phyloP scores from a whole-genome alignment of 495 filamentous ascomycete species.

The Daldinia grandis region DNA sequence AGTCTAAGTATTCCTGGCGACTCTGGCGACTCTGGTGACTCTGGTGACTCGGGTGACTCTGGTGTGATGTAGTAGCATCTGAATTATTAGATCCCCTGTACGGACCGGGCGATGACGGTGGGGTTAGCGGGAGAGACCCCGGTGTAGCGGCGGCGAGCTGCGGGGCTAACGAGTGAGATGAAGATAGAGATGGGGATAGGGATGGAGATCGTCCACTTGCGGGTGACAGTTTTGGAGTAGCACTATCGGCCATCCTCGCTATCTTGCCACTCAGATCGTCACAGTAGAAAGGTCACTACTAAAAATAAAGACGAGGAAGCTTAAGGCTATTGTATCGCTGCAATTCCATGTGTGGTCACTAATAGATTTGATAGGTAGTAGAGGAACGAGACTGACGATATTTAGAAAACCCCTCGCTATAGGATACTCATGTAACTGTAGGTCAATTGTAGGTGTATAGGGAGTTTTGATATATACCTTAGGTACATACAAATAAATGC shows the following conservation, averaged over 20 bases:
- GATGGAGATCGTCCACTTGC: conserved; percentile 9
- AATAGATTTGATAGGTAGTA: not conserved
- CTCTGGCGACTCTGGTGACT: conserved; percentile 35
- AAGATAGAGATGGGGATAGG: conserved; percentile 4
- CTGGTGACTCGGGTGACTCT: too few species aligned
- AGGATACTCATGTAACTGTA: not conserved
- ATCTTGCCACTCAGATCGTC: conserved; percentile 12
- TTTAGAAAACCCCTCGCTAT: not conserved
- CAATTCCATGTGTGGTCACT: conserved; percentile 21
- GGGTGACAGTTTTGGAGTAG: conserved; percentile 4
- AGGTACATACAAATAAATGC: too few species aligned
- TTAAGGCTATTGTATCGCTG: not conserved
- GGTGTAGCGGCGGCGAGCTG: conserved; percentile 18
- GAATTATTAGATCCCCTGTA: conserved; percentile 12
- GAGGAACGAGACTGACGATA: not conserved
- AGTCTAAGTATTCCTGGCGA: conserved; percentile 59
- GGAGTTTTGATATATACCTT: not conserved
- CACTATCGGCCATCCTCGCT: conserved; percentile 1
- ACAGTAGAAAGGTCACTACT: not conserved
- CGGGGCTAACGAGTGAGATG: conserved; percentile 20
- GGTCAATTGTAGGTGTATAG: not conserved
- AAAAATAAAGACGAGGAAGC: not conserved
- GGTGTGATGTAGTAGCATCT: conserved; percentile 23
- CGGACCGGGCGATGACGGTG: conserved; percentile 32
- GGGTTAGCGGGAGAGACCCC: conserved; percentile 34